A percentile compares a stretch with the other conserved stretches of the same genome.
Conservation (phyloP, 108 stramenopile species). For the Nitzschia putrida region DNA sequence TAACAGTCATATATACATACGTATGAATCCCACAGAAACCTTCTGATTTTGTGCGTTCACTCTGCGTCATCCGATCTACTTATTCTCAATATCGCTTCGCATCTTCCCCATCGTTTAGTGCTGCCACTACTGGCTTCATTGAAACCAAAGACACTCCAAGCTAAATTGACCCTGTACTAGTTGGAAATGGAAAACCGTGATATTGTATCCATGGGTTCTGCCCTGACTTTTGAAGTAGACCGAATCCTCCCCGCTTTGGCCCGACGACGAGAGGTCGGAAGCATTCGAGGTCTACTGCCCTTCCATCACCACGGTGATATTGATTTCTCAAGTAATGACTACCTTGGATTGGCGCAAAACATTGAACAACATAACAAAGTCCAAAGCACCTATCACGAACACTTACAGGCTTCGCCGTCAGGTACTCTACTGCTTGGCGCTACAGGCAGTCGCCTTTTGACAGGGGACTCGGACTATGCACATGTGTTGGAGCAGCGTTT, state of each 20-base stretch:
- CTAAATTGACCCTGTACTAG: too few relatives aligned
- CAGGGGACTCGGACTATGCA: conserved; percentile 84
- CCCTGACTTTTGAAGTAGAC: conserved; percentile 16
- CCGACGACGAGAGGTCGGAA: conserved; percentile 25
- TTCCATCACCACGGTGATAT: conserved; percentile 32
- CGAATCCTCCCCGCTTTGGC: conserved; percentile 22
- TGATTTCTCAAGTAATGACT: conserved; percentile 97
- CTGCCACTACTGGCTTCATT: too few relatives aligned
- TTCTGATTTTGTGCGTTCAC: too few relatives aligned
- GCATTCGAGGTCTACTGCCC: conserved; percentile 18
- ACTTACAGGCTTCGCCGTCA: not conserved
- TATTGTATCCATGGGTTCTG: not conserved
- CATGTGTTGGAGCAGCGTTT: conserved; percentile 71
- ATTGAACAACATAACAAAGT: conserved; percentile 48
- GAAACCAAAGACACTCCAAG: too few relatives aligned
- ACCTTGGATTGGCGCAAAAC: conserved; percentile 90
- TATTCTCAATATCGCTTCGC: too few relatives aligned
- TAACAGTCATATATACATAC: too few relatives aligned
- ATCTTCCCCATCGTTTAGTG: too few relatives aligned
- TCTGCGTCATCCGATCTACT: too few relatives aligned
- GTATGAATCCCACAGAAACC: too few relatives aligned
- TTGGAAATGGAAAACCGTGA: too few relatives aligned
- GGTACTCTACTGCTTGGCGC: conserved; percentile 57
- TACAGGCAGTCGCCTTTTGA: conserved; percentile 91
- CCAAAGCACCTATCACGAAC: conserved; percentile 36